Evolutionary conservation across 192 early-diverging fungal genomes (phyloP).

Genomic region (Helicostylum pulchrum): DNA sequence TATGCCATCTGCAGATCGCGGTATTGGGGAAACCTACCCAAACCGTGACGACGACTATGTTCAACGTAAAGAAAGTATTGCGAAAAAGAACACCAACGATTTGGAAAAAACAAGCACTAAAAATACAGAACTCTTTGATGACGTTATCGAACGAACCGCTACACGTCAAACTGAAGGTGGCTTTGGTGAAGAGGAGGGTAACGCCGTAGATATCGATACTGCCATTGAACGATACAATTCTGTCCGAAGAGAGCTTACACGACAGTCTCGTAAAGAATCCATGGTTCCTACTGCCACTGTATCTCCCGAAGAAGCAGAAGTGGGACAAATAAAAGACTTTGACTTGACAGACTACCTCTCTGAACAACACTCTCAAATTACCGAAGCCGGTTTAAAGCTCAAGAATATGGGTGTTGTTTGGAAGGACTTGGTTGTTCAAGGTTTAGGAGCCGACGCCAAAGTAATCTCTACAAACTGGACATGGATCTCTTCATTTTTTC

Average conservation of each 20-base stretch:
- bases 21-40: background rate
- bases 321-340: constrained; percentile 28
- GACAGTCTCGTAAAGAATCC: constrained; percentile 25
- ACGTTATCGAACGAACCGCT: background rate
- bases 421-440: constrained; percentile 32
- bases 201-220: constrained; percentile 29
- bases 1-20: constrained; percentile 2
- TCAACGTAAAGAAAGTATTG: background rate
- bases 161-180: constrained; percentile 18
- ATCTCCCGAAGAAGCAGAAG: constrained; percentile 12
- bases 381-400: constrained; percentile 39
- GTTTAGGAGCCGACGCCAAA: constrained; percentile 34
- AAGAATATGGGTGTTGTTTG: constrained; percentile 33
- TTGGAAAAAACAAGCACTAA: background rate
- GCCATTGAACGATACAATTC: constrained; percentile 27
- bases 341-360: constrained; percentile 38
- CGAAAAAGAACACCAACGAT: background rate
- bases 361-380: constrained; percentile 23
- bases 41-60: constrained; percentile 9
- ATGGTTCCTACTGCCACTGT: too few relatives aligned
- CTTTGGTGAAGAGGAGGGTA: constrained; percentile 30
- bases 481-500: constrained; percentile 13
- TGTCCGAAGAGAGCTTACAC: constrained; percentile 23
- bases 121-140: background rate
- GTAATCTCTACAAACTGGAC: constrained; percentile 31